A percentile compares a stretch with the other conserved stretches of the same genome.
Evolutionary conservation across 768 basidiomycete genomes (phyloP).

Genomic region (Rhodosporidiobolus sp.): DNA sequence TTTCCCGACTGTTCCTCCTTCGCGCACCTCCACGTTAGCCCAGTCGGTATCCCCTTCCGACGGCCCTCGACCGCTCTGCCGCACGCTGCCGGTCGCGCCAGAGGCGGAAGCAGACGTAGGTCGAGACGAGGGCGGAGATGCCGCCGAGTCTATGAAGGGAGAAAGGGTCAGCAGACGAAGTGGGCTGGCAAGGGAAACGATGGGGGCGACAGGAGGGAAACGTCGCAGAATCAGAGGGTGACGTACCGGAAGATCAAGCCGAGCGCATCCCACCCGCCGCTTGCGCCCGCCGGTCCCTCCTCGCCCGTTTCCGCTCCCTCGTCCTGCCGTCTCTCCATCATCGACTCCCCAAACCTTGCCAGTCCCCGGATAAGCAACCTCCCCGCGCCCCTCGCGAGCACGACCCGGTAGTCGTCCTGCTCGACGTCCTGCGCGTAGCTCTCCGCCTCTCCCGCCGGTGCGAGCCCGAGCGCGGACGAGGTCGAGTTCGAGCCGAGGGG

Average conservation of each 20-base stretch:
- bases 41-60: background rate
- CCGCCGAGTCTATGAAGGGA: conserved; percentile 29
- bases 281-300: background rate
- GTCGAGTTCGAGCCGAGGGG: background rate
- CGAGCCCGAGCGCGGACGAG: too few relatives aligned
- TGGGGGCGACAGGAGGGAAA: background rate
- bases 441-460: background rate
- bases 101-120: conserved; percentile 27
- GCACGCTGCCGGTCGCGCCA: conserved; percentile 10
- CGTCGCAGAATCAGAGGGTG: too few relatives aligned
- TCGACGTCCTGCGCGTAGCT: background rate
- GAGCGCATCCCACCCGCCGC: conserved; percentile 23
- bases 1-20: too few relatives aligned
- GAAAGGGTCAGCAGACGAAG: background rate
- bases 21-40: background rate
- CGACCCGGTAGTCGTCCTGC: background rate
- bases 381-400: background rate
- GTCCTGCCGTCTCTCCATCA: background rate
- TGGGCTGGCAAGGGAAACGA: background rate
- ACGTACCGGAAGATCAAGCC: conserved; percentile 37
- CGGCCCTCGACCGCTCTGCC: background rate
- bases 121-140: conserved; percentile 22
- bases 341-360: background rate
- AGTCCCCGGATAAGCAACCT: background rate
- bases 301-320: background rate